A percentile compares a stretch with the other conserved stretches of the same genome.
Evolutionary conservation across 1,284 basidiomycete species (phyloP).

Genomic region (Coriolopsis trogii): DNA sequence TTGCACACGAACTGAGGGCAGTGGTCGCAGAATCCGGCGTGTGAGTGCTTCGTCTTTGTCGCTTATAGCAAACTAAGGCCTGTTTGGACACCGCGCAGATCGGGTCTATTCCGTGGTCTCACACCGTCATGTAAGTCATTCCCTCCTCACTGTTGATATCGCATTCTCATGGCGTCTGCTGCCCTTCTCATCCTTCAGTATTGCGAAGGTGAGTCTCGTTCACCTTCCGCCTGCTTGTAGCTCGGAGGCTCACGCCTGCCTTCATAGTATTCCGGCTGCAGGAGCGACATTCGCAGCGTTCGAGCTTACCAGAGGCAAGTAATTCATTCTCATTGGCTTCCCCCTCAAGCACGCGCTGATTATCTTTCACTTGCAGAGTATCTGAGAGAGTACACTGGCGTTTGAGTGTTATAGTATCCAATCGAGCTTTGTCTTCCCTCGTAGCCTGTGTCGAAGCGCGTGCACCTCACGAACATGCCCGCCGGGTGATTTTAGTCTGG

Average conservation of each 20-base stretch:
- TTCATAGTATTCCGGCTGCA: conserved; percentile 81
- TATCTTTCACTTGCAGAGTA: conserved; percentile 30
- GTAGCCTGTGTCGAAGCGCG: too few relatives aligned
- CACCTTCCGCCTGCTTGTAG: neutral
- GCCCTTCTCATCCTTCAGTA: conserved; percentile 32
- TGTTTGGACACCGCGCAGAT: conserved; percentile 38
- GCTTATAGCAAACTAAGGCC: neutral
- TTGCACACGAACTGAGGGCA: conserved; percentile 67
- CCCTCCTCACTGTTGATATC: neutral
- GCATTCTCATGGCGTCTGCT: neutral
- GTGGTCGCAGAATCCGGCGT: conserved; percentile 78
- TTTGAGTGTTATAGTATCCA: conserved; percentile 18
- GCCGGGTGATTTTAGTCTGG: too few relatives aligned
- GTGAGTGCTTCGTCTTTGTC: conserved; percentile 47
- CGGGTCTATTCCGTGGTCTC: conserved; percentile 74
- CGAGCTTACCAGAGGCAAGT: conserved; percentile 77
- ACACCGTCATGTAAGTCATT: conserved; percentile 64
- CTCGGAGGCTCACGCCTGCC: neutral
- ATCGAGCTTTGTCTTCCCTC: too few relatives aligned
- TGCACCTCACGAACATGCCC: too few relatives aligned
- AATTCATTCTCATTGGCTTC: too few relatives aligned
- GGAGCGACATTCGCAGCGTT: conserved; percentile 93
- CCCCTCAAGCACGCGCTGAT: too few relatives aligned
- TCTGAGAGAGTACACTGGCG: conserved; percentile 30
- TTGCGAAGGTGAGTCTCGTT: conserved; percentile 54